These are phyloP conservation scores for Botrytis byssoidea DNA, from an alignment of 2,329 filamentous ascomycete species.

Conservation along the genomic window DNA sequence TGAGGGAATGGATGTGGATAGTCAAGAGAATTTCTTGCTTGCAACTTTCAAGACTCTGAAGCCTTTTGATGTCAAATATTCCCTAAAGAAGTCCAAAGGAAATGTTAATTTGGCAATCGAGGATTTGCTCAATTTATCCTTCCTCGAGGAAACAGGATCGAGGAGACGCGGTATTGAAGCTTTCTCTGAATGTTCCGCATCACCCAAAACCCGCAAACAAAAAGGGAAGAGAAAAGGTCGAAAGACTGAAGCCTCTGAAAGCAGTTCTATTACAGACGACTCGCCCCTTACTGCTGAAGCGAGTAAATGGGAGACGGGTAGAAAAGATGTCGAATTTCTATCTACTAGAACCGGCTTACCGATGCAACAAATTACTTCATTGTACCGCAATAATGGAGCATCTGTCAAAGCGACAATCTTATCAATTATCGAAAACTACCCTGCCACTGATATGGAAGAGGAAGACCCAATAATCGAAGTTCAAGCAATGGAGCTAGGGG, in stretches of 20 bases:
- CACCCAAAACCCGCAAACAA: constrained; percentile 37
- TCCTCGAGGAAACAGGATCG: constrained; percentile 66
- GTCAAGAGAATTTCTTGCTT: constrained; percentile 62
- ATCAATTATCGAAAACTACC: constrained; percentile 44
- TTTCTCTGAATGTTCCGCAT: constrained; percentile 58
- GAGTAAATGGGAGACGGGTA: constrained; percentile 60
- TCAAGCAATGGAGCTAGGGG: constrained; percentile 52
- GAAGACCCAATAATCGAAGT: constrained; percentile 46
- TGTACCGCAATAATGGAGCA: constrained; percentile 60
- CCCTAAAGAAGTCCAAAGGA: constrained; percentile 64
- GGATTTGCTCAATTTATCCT: constrained; percentile 74
- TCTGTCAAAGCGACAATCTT: constrained; percentile 55
- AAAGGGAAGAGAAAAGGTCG: constrained; percentile 42
- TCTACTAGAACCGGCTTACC: constrained; percentile 49
- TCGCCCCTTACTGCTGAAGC: background rate
- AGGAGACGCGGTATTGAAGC: constrained; percentile 76
- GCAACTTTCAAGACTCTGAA: constrained; percentile 72
- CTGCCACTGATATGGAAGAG: constrained; percentile 40
- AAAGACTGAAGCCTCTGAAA: constrained; percentile 33
- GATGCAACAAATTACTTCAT: constrained; percentile 50
- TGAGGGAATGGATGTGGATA: constrained; percentile 51
- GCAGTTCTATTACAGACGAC: constrained; percentile 7
- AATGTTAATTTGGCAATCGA: constrained; percentile 72
- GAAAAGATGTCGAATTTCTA: constrained; percentile 60
- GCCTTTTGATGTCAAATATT: constrained; percentile 61